phyloP scores from a whole-genome alignment of 129 eudicot species.

The Chrysanthemum makinoi region DNA sequence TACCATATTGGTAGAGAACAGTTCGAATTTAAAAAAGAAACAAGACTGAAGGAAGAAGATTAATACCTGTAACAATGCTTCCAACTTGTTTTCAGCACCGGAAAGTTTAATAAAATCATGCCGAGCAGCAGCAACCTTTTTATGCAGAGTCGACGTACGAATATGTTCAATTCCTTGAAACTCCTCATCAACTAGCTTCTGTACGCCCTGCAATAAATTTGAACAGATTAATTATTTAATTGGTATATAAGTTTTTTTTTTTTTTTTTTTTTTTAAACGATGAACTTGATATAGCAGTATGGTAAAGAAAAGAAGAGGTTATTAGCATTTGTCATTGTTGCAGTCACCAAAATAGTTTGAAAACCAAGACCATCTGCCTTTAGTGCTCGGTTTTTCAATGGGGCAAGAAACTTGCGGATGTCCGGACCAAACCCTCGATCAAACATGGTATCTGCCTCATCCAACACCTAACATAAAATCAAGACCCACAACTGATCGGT shows the following conservation, averaged over 20 bases:
- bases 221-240: not conserved
- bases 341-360: slow-evolving; percentile 88
- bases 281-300: not conserved
- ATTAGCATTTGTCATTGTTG: slow-evolving; percentile 75
- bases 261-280: not conserved
- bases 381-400: slow-evolving; percentile 75
- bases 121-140: slow-evolving; percentile 88
- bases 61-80: slow-evolving; percentile 78
- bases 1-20: not conserved
- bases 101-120: slow-evolving; percentile 92
- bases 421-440: slow-evolving; percentile 98
- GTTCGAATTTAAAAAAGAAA: not conserved
- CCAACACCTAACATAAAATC: slow-evolving; percentile 67
- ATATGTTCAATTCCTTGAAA: slow-evolving; percentile 84
- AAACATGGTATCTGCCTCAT: slow-evolving; percentile 99
- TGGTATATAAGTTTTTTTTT: not conserved
- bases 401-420: slow-evolving; percentile 81
- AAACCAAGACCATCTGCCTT: slow-evolving; percentile 66
- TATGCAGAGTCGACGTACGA: slow-evolving; percentile 85
- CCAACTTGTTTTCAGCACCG: slow-evolving; percentile 92
- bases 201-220: slow-evolving; percentile 57
- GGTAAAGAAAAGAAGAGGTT: not conserved
- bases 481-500: too few relatives aligned
- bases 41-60: too few relatives aligned
- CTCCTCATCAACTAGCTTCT: slow-evolving; percentile 87